Evolutionary conservation across 441 rosid genomes (phyloP).

Genomic region (Capsella rubella): DNA sequence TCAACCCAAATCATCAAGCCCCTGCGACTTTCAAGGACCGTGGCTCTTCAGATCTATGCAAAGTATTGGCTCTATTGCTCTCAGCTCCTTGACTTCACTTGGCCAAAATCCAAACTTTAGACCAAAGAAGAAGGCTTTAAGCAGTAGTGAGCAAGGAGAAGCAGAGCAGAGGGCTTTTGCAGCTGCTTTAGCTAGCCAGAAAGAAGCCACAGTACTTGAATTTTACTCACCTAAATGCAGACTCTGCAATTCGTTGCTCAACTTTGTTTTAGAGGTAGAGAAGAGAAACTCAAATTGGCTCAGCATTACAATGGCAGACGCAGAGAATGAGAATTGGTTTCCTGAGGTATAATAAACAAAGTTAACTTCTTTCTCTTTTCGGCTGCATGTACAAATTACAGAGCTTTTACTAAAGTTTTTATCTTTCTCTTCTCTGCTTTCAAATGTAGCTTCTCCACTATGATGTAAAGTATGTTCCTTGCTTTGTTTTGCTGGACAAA

Average conservation of each 20-base stretch:
- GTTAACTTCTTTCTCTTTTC: neutral
- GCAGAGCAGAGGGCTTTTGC: conserved; percentile 92
- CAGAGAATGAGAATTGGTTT: conserved; percentile 90
- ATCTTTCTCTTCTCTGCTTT: neutral
- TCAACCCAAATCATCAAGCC: conserved; percentile 45
- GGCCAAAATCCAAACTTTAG: conserved; percentile 11
- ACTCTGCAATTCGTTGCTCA: conserved; percentile 77
- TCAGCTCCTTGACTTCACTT: conserved; percentile 57
- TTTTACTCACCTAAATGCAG: conserved; percentile 93
- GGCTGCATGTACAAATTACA: neutral
- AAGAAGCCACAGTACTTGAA: conserved; percentile 79
- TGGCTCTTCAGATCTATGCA: conserved; percentile 85
- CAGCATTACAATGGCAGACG: conserved; percentile 91
- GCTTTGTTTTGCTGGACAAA: conserved; percentile 90
- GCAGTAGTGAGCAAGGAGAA: conserved; percentile 76
- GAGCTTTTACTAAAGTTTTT: conserved; percentile 28
- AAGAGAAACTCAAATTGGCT: conserved; percentile 81
- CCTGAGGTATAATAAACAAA: conserved; percentile 73
- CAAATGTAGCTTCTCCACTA: conserved; percentile 82
- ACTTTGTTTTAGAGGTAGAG: conserved; percentile 74
- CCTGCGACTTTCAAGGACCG: conserved; percentile 66
- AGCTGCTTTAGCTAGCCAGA: conserved; percentile 74
- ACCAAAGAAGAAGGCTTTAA: conserved; percentile 50
- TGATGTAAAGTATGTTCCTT: conserved; percentile 85
- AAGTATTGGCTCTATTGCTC: conserved; percentile 65